phyloP scores from a whole-genome alignment of 768 basidiomycete genomes.

The Kwoniella bestiolae region DNA sequence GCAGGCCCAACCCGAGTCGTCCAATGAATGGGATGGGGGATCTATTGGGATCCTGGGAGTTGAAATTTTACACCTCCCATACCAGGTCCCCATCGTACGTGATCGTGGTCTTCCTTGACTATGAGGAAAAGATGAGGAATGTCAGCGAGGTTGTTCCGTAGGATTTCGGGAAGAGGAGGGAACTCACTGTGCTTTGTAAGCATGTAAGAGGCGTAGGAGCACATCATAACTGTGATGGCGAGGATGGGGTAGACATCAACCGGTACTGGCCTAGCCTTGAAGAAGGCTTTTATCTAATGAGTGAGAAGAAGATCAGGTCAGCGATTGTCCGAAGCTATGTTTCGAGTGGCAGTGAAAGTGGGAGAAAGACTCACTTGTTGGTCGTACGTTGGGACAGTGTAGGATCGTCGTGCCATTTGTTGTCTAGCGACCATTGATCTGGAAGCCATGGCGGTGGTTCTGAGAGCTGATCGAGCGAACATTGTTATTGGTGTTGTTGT shows the following conservation, averaged over 20 bases:
- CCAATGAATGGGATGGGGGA: neutral
- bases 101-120: constrained; percentile 28
- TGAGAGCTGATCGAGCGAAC: constrained; percentile 23
- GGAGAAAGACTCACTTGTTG: constrained; percentile 12
- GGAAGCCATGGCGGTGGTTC: constrained; percentile 15
- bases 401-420: constrained; percentile 14
- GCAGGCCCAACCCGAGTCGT: neutral
- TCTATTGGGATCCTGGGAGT: constrained; percentile 18
- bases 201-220: constrained; percentile 30
- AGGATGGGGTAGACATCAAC: constrained; percentile 36
- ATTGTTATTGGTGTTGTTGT: constrained; percentile 15
- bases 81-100: constrained; percentile 27
- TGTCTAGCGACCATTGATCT: constrained; percentile 12
- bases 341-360: neutral
- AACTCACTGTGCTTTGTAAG: constrained; percentile 25
- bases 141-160: constrained; percentile 1
- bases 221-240: constrained; percentile 32
- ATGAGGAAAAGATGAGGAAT: neutral
- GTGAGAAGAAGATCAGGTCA: constrained; percentile 1
- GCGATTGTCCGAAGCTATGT: too few relatives aligned
- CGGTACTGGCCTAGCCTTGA: constrained; percentile 28
- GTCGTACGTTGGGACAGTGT: constrained; percentile 12
- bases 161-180: too few relatives aligned
- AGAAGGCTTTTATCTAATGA: constrained; percentile 23
- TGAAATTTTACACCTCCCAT: constrained; percentile 26